Conservation (phyloP, 768 basidiomycete genomes). For the Russula dissimulans region DNA sequence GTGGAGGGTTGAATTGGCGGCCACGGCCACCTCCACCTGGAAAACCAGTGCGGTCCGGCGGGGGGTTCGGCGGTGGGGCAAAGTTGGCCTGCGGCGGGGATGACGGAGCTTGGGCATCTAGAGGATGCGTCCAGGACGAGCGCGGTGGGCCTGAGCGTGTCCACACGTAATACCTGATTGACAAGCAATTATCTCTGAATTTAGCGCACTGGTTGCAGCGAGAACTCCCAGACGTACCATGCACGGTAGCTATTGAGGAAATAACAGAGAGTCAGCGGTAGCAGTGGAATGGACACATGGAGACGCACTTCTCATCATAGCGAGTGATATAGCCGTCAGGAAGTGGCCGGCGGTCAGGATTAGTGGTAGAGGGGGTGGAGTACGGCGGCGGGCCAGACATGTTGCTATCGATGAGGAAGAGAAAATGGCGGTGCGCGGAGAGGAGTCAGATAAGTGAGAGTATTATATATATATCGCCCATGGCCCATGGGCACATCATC, state of each 20-base stretch:
- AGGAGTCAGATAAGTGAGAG: slow-evolving; percentile 13
- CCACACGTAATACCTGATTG: slow-evolving; percentile 68
- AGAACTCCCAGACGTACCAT: slow-evolving; percentile 40
- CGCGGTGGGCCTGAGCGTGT: slow-evolving; percentile 51
- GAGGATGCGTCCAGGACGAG: slow-evolving; percentile 58
- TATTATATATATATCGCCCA: slow-evolving; percentile 14
- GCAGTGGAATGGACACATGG: slow-evolving; percentile 20
- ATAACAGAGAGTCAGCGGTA: slow-evolving; percentile 18
- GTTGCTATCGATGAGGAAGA: slow-evolving; percentile 30
- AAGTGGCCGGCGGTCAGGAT: slow-evolving; percentile 52
- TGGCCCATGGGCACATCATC: slow-evolving; percentile 4
- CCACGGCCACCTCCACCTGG: neutral
- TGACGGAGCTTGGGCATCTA: slow-evolving; percentile 35
- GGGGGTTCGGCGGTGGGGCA: slow-evolving; percentile 34
- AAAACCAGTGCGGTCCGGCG: slow-evolving; percentile 29
- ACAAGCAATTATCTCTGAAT: neutral
- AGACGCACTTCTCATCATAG: slow-evolving; percentile 55
- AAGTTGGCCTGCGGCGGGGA: slow-evolving; percentile 29
- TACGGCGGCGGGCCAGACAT: slow-evolving; percentile 32
- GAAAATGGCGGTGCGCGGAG: slow-evolving; percentile 6
- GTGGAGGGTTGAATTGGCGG: slow-evolving; percentile 16
- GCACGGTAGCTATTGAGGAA: slow-evolving; percentile 42
- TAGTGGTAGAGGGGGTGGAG: slow-evolving; percentile 22
- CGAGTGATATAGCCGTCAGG: slow-evolving; percentile 63
- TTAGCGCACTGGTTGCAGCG: neutral